Base-by-base conservation (phyloP, 495 filamentous ascomycete species). In the Lineolata rhizophorae region DNA sequence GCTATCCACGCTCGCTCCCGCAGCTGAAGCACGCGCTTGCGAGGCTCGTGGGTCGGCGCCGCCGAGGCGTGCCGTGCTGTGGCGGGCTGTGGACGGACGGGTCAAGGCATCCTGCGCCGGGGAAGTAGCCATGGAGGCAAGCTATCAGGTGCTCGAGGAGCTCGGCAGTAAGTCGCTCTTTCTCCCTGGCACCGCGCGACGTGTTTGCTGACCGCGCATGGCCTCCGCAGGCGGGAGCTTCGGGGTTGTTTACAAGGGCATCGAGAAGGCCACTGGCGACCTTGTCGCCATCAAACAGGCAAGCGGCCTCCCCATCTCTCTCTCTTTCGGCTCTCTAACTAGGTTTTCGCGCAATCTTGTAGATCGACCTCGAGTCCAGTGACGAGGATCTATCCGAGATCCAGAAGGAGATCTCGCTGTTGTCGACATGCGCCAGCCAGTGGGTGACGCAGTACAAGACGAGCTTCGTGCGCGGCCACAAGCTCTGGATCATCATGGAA, bases 401-500 rank as follows among this genome's bases (percentile, higher is more conserved):
- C 37, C 85, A 95, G 40, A 81, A 91, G 48, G 87, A 97, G 53
- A 97, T 97, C 44, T 76, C 81, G 17, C 82, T 95, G 19, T 66
- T 97, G 37, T 82, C 82, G 50, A 91, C 87, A 38, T 93, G 90
- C 56, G 71, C 77, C 35, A 92, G 82, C 45, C 75, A 72, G 18
- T 93, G 72, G 48, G 85, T 97, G 47, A 93, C 87, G 19, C 79
- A 91, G 44, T 97, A 97, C 63, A 85, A 82, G 53, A 77, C 81
- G 12, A 91, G 82, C 48, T 97, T 93, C 51, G 60, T 95, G 13
- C 74, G 82, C 43, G 87, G 87, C 18, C 76, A 80, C 43, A 93
- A 97, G 53, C 56, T 97, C 54, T 97, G 87, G 87, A 97, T 97
- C 46, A 82, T 97, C 30, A 97, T 97, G 87, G 87, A 97, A 55